These are phyloP conservation scores for Enterocytospora artemiae DNA, from an alignment of 371 early-diverging fungal species.

Conservation along the genomic window DNA sequence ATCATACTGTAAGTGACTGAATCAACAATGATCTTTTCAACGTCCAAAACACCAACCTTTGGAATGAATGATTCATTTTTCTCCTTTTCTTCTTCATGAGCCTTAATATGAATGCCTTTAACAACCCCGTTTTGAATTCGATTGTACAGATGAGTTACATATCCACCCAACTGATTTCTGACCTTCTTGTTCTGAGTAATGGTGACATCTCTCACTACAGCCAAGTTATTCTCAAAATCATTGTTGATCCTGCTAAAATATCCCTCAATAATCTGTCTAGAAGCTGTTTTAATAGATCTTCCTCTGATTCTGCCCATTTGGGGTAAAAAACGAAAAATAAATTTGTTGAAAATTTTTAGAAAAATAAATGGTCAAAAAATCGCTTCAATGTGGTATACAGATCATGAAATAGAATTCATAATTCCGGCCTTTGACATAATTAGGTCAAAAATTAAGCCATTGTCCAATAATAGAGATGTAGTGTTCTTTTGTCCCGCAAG, in stretches of 20 bases:
- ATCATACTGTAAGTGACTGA: constrained; percentile 66
- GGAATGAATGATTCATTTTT: constrained; percentile 99
- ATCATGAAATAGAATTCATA: neutral
- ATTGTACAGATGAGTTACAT: constrained; percentile 99
- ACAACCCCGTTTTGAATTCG: constrained; percentile 95
- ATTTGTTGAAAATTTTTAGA: neutral
- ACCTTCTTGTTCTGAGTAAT: constrained; percentile 94
- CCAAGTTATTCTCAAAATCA: constrained; percentile 99
- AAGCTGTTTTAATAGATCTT: constrained; percentile 98
- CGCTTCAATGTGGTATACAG: neutral
- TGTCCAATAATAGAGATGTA: too few relatives aligned
- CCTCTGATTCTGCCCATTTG: constrained; percentile 63
- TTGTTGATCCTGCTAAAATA: constrained; percentile 95
- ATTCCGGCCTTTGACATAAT: neutral
- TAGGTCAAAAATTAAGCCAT: too few relatives aligned
- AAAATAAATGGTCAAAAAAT: neutral
- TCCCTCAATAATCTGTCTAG: constrained; percentile 96
- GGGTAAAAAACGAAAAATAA: neutral
- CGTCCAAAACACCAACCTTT: constrained; percentile 88
- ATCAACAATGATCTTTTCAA: constrained; percentile 82
- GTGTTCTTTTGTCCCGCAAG: too few relatives aligned
- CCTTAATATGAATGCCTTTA: constrained; percentile 98
- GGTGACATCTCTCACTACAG: constrained; percentile 88
- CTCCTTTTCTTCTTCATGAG: constrained; percentile 98
- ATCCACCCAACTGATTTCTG: constrained; percentile 99